Evolutionary conservation across 805 yeast genomes (phyloP).

Genomic region (Grigorovia transvaalensis): DNA sequence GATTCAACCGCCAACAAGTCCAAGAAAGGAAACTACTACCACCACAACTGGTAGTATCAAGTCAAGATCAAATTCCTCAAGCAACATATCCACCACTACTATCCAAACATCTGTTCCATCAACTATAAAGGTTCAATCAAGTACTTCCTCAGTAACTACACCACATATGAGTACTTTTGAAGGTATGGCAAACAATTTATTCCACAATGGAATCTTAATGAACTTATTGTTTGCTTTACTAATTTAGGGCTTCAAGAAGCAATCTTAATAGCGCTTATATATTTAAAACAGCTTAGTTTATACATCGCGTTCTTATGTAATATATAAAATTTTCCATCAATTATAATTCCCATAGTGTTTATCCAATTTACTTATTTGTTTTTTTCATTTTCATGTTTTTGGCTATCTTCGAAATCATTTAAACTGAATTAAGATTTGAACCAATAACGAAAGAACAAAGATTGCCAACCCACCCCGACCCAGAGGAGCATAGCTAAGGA

Average conservation of each 20-base stretch:
- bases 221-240: neutral
- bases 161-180: slow-evolving; percentile 1
- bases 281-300: too few relatives aligned
- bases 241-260: neutral
- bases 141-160: neutral
- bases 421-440: too few relatives aligned
- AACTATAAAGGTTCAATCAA: neutral
- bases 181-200: slow-evolving; percentile 3
- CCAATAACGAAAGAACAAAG: too few relatives aligned
- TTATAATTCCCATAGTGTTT: too few relatives aligned
- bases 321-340: too few relatives aligned
- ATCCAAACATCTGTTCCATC: neutral
- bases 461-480: neutral
- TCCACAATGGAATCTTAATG: neutral
- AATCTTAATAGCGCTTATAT: neutral
- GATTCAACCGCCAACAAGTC: neutral
- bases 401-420: too few relatives aligned
- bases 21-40: neutral
- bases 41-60: neutral
- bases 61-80: neutral
- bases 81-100: neutral
- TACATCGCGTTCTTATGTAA: too few relatives aligned
- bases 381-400: too few relatives aligned
- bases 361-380: too few relatives aligned
- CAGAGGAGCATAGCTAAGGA: neutral